Evolutionary conservation across 768 basidiomycete genomes (phyloP), one percentile per base, ranked within the genome.

Genomic region (Leucocoprinus leucothites): DNA sequence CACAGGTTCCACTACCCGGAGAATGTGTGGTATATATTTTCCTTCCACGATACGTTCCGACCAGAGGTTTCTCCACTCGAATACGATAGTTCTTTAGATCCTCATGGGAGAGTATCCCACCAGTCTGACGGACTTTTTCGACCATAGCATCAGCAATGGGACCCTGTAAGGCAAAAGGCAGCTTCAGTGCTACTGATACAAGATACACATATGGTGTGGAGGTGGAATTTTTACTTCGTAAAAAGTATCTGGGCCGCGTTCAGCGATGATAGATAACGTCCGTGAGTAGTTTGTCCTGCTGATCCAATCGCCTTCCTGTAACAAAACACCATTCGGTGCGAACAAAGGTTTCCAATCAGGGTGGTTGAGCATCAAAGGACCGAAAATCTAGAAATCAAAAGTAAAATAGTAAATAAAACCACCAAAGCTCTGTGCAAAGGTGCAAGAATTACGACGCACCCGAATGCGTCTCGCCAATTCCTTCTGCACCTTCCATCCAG

Each of bases 331-430:
- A 13, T 79, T 64, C 0, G 90, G 90, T 11, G 93, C 89, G 68
- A 96, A 98, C 42, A 95, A 79, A n/a, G 79, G 70, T 18, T 74
- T 75, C 91, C 92, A 97, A 57, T n/a, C n/a, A n/a, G n/a, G n/a
- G n/a, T n/a, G n/a, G n/a, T n/a, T n/a, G n/a, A n/a, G n/a, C n/a
- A n/a, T n/a, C n/a, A n/a, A n/a, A n/a, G n/a, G n/a, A n/a, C n/a
- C n/a, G n/a, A n/a, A n/a, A n/a, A n/a, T n/a, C n/a, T n/a, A n/a
- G n/a, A n/a, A n/a, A n/a, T n/a, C n/a, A n/a, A n/a, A n/a, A n/a
- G n/a, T n/a, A n/a, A n/a, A n/a, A n/a, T n/a, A n/a, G n/a, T n/a
- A n/a, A n/a, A n/a, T n/a, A n/a, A n/a, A n/a, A n/a, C n/a, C 90
- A 61, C 67, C 82, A 69, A 67, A 73, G 79, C 78, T 52, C 22